phyloP scores from a whole-genome alignment of 108 stramenopile species.

The Pelagomonas calceolata region DNA sequence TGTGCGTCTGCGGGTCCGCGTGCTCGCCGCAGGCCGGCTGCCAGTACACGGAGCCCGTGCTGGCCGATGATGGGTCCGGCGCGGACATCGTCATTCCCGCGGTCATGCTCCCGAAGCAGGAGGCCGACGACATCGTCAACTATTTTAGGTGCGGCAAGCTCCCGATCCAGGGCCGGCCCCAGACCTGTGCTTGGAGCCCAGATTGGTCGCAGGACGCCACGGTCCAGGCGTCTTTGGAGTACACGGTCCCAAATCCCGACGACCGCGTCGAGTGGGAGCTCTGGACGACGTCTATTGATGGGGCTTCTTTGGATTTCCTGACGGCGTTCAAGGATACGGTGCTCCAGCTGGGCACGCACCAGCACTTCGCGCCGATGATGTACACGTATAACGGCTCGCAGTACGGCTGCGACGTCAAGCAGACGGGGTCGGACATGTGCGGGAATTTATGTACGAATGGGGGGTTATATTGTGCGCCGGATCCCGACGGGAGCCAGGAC shows the following conservation, averaged over 20 bases:
- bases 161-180: neutral
- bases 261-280: constrained; percentile 79
- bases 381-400: constrained; percentile 70
- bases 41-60: constrained; percentile 63
- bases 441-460: constrained; percentile 78
- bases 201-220: constrained; percentile 29
- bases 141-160: constrained; percentile 23
- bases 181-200: no score
- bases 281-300: constrained; percentile 72
- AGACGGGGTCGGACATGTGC: constrained; percentile 49
- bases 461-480: constrained; percentile 78
- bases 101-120: constrained; percentile 70
- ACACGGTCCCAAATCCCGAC: constrained; percentile 69
- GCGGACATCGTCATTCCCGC: constrained; percentile 79
- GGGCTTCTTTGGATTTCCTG: constrained; percentile 48
- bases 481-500: constrained; percentile 77
- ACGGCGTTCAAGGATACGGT: constrained; percentile 53
- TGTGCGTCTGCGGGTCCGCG: constrained; percentile 60
- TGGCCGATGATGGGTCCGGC: constrained; percentile 92
- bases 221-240: constrained; percentile 78
- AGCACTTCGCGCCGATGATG: constrained; percentile 76
- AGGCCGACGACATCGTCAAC: constrained; percentile 59
- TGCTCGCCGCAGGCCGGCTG: constrained; percentile 2
- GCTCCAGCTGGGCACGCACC: constrained; percentile 51
- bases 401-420: constrained; percentile 44